phyloP scores from a whole-genome alignment of 208 protist species.

The Trypanosoma brucei region DNA sequence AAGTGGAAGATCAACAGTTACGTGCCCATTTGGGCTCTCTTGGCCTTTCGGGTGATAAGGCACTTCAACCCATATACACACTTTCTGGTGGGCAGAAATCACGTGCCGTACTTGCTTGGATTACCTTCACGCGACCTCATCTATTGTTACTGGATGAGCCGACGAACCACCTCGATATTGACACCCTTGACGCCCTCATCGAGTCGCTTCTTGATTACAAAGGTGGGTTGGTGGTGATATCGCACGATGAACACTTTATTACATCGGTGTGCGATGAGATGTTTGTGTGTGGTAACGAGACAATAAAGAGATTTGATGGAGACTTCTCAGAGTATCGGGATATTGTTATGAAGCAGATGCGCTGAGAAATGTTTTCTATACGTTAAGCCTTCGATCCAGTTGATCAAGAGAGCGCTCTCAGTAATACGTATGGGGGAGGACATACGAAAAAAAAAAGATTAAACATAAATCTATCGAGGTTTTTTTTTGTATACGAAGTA shows the following conservation, averaged over 20 bases:
- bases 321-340: conserved; percentile 89
- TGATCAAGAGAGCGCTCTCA: too few species aligned
- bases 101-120: conserved; percentile 90
- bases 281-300: conserved; percentile 77
- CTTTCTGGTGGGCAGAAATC: conserved; percentile 95
- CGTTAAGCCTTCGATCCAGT: not conserved
- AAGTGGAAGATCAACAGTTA: conserved; percentile 75
- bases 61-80: conserved; percentile 89
- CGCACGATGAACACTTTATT: conserved; percentile 93
- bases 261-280: conserved; percentile 90
- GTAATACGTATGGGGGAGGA: too few species aligned
- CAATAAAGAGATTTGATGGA: conserved; percentile 75
- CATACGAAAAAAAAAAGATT: too few species aligned
- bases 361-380: conserved; percentile 20
- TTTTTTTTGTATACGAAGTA: too few species aligned
- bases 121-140: conserved; percentile 92
- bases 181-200: conserved; percentile 92
- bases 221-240: conserved; percentile 89
- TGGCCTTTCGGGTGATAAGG: conserved; percentile 85
- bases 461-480: too few species aligned
- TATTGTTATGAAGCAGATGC: conserved; percentile 65
- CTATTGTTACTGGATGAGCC: conserved; percentile 96
- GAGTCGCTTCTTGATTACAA: conserved; percentile 87
- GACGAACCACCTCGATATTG: conserved; percentile 95
- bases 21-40: conserved; percentile 90